Evolutionary conservation across 164 flowering plant species (phyloP).

Genomic region (Santalum album): DNA sequence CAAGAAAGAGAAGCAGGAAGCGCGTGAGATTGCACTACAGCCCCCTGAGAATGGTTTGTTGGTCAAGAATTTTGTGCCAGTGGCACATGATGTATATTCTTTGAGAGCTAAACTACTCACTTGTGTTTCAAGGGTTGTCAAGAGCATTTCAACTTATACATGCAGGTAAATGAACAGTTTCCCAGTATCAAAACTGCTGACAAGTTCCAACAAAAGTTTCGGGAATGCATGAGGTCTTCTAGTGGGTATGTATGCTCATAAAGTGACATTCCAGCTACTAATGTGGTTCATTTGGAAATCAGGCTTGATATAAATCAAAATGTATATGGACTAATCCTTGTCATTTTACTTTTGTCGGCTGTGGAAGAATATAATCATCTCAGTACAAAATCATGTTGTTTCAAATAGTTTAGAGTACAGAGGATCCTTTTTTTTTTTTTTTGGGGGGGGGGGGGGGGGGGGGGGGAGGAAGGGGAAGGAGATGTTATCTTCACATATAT

Average conservation of each 20-base stretch:
- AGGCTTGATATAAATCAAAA: too few relatives aligned
- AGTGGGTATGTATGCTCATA: background rate
- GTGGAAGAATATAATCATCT: too few relatives aligned
- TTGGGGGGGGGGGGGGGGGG: too few relatives aligned
- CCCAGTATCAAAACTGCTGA: background rate
- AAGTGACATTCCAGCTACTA: background rate
- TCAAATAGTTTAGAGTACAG: too few relatives aligned
- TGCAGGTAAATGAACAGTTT: conserved; percentile 40
- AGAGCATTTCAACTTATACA: conserved; percentile 22
- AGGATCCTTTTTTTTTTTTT: too few relatives aligned
- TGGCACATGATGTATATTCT: conserved; percentile 47
- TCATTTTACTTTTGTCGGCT: too few relatives aligned
- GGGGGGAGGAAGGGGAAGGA: too few relatives aligned
- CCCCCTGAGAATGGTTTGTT: conserved; percentile 63
- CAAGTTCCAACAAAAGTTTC: background rate
- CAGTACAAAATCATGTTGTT: too few relatives aligned
- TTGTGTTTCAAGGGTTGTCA: conserved; percentile 36
- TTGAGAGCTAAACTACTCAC: conserved; percentile 29
- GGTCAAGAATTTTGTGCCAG: conserved; percentile 42
- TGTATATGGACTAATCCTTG: too few relatives aligned
- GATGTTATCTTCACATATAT: too few relatives aligned
- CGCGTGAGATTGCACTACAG: conserved; percentile 21
- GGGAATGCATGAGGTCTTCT: background rate
- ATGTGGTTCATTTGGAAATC: too few relatives aligned
- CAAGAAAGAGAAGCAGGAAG: conserved; percentile 26